Base-by-base conservation (phyloP, 108 stramenopile species). In the Hondaea fermentalgiana region DNA sequence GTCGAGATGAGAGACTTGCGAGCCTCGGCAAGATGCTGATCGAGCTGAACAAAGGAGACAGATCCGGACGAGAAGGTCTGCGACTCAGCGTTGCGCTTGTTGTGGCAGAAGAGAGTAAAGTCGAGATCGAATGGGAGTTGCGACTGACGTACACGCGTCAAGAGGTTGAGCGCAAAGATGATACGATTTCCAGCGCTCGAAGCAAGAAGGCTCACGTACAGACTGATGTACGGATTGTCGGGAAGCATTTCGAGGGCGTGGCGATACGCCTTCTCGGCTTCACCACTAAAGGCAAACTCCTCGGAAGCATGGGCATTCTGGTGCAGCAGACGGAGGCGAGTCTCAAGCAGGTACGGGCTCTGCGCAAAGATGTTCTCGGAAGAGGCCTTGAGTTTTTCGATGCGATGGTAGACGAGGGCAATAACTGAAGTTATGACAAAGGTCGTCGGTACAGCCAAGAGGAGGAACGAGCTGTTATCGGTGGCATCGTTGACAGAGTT, bases 161-260 rank as follows among this genome's bases (percentile, higher is more conserved):
- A 16, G 12, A 83, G 76, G 76, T 83, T 83, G 49, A 83, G 76
- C 76, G 76, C 45, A 35, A 53, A 83, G 45, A 83, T 83, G 51
- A 83, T 83, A 17, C 51, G 45, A 53, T 83, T 83, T 10, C 76
- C 76, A 35, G 76, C 76, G 51, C 49, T 53, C 25, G 76, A 53
- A 6, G 76, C 76, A 6, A 83, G 51, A 47, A 53, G 49, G n/a
- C 49, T 53, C 8, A 83, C 76, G 51, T 83, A 83, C 19, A 83
- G 76, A 35, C 76, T 83, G 10, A 83, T 47, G 51, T 53, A 83
- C 19, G 76, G 49, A 28, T 47, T 53, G 45, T 53, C 49, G 16
- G 76, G 76, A 6, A 83, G 6, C 12, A 23, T 16, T 0, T 47
- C 76, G 17, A 83, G 49, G 0, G 76, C 76, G 51, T 17, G 49